phyloP scores from a whole-genome alignment of 352 stramenopile genomes.

The Phytophthora syringae region DNA sequence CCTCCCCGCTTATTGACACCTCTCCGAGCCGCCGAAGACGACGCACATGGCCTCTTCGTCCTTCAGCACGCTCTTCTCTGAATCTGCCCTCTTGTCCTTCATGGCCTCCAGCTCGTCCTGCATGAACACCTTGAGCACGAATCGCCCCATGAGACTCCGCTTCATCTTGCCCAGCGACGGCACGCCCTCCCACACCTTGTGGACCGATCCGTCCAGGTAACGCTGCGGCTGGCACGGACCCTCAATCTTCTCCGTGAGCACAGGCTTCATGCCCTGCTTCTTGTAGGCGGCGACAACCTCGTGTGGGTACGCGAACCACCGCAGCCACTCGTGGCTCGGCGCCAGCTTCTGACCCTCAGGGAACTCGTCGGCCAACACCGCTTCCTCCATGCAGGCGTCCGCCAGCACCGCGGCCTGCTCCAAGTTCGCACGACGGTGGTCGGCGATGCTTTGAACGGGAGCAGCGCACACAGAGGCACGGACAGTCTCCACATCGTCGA shows the following conservation, averaged over 20 bases:
- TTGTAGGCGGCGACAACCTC: conserved; percentile 35
- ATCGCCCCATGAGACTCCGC: conserved; percentile 29
- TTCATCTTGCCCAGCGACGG: conserved; percentile 33
- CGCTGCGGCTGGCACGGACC: conserved; percentile 43
- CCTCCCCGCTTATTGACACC: conserved; percentile 27
- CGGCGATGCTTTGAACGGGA: conserved; percentile 25
- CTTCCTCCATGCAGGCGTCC: conserved; percentile 34
- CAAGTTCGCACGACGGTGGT: conserved; percentile 13
- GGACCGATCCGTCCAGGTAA: conserved; percentile 29
- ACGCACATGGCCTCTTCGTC: conserved; percentile 38
- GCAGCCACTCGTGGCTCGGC: conserved; percentile 30
- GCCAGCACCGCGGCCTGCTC: conserved; percentile 26
- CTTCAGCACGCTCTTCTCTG: conserved; percentile 32
- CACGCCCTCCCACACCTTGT: conserved; percentile 31
- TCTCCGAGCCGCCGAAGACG: conserved; percentile 33
- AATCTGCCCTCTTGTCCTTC: conserved; percentile 38
- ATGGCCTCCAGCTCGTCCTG: conserved; percentile 35
- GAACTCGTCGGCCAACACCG: conserved; percentile 19
- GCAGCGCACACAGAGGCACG: conserved; percentile 20
- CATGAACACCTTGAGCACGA: conserved; percentile 41
- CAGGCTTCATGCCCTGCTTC: conserved; percentile 23
- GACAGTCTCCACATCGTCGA: conserved; percentile 15
- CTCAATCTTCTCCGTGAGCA: conserved; percentile 31
- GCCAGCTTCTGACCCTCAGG: conserved; percentile 31
- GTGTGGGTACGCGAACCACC: conserved; percentile 45